Evolutionary conservation across 1,284 basidiomycete species (phyloP), one percentile per base, ranked within the genome.

Genomic region (Tremellales sp.): DNA sequence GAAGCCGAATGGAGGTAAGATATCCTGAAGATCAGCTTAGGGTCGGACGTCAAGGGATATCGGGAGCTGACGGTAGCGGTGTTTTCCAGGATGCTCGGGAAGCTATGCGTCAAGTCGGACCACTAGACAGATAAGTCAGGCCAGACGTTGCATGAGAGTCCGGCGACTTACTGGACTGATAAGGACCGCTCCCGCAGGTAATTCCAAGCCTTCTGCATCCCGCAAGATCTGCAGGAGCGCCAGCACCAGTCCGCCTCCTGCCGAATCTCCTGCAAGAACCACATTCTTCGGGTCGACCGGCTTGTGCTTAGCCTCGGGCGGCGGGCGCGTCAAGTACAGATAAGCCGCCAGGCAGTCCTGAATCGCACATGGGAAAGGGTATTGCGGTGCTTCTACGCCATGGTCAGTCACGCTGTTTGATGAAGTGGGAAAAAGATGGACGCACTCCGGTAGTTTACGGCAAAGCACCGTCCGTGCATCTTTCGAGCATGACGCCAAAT

Each of bases 281-380:
- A 97, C 87, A 56, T 86, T 83, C 1, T 80, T 80, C 0, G 94
- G 92, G 48, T 87, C 81, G 13, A 99, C 84, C 0, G 91, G 81
- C 13, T 76, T 75, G 72, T 97, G 92, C 29, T 81, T 72, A 7
- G 87, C 82, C 8, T 74, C 81, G 0, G 81, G 76, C 1, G 89
- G 89, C 0, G 89, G 89, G 56, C 72, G 81, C 72, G 79, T 83
- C 69, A 80, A 81, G 75, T 78, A 97, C 70, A 80, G 80, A 78
- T 79, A 97, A 4, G 89, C 85, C 1, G 91, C 87, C 10, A 96
- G 65, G 42, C 84, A 77, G 70, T 96, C 92, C 65, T 94, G 89
- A 13, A 97, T 75, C 0, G 87, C 90, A 61, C 94, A 97, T 0
- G 94, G 94, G 74, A 97, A 98, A 0, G 94, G 94, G 60, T 93